These are phyloP conservation scores for Cladophialophora bantiana DNA, from an alignment of 2,329 filamentous ascomycete species.

Conservation along the genomic window DNA sequence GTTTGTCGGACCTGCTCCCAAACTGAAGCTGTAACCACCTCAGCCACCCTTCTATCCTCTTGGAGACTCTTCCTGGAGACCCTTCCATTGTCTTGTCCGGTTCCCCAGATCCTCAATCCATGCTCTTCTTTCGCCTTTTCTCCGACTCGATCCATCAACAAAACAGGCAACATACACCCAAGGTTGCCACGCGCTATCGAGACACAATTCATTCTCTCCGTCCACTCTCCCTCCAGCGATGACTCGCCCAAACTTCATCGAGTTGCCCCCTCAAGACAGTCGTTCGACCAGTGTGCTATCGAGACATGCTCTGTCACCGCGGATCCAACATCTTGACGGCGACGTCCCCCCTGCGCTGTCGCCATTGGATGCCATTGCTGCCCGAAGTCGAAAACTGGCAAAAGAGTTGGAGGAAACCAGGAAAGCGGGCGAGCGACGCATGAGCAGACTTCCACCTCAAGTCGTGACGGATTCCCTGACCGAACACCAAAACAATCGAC, in stretches of 20 bases:
- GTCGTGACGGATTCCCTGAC: slow-evolving; percentile 82
- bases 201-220: not conserved
- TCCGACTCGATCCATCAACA: slow-evolving; percentile 8
- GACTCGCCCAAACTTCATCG: slow-evolving; percentile 62
- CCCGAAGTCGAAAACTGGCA: slow-evolving; percentile 86
- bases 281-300: slow-evolving; percentile 46
- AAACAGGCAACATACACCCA: slow-evolving; percentile 3
- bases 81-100: slow-evolving; percentile 5
- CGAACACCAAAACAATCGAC: slow-evolving; percentile 65
- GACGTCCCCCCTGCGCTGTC: slow-evolving; percentile 89
- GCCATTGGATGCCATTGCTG: slow-evolving; percentile 91
- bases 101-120: slow-evolving; percentile 14
- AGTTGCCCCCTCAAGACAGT: slow-evolving; percentile 55
- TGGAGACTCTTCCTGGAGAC: not conserved
- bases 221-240: slow-evolving; percentile 6
- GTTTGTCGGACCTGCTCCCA: slow-evolving; percentile 5
- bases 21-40: slow-evolving; percentile 6
- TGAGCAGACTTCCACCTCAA: slow-evolving; percentile 84
- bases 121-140: slow-evolving; percentile 17
- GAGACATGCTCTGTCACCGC: slow-evolving; percentile 70
- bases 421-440: slow-evolving; percentile 72
- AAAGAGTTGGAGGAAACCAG: slow-evolving; percentile 83
- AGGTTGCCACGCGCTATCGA: not conserved
- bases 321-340: slow-evolving; percentile 74
- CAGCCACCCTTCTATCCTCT: slow-evolving; percentile 19